Base-by-base conservation (phyloP, 2,329 filamentous ascomycete genomes). In the Penicillium concentricum region DNA sequence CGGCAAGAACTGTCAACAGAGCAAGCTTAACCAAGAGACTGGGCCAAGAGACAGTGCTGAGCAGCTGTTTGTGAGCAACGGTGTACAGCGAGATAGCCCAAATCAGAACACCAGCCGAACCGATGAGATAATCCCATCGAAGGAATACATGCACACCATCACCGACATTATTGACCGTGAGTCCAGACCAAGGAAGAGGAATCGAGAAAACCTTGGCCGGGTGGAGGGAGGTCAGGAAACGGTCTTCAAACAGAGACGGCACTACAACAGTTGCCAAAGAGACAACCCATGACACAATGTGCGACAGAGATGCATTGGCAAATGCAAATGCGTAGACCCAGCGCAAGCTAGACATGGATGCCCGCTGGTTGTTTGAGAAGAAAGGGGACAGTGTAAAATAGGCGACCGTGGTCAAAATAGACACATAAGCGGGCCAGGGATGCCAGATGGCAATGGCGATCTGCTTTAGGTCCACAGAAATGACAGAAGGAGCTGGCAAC, bases 401-500 rank as follows among this genome's bases (percentile, higher is more conserved):
- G 38, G 75, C 61, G 1, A 68, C 20, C 2, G 64, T 71, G 5
- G 77, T 73, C n/a, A 77, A 60, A 12, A 80, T 49, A 4, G 74
- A 73, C 7, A 80, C 74, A 64, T 75, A 79, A 18, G 80, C 63
- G 0, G 81, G 79, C 68, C 81, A 83, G 4, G 75, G 69, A 60
- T 83, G 80, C 79, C 81, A 83, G 44, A 79, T 60, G 1, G 78
- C 78, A 26, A 81, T 78, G 54, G 77, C 74, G 22, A 71, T 70
- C 62, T 83, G 81, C 59, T 81, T 82, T 13, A 71, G 68, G n/a
- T 73, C 67, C 16, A 74, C 64, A 2, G 72, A 72, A 15, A 80
- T 60, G 1, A 72, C 22, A 0, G 63, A 65, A 0, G 78, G 79
- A 2, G 74, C 69, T 1, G 79, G 78, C 5, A 82, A 65, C 12